Base-by-base conservation (phyloP, 2,329 filamentous ascomycete genomes). In the Sporothrix luriei region DNA sequence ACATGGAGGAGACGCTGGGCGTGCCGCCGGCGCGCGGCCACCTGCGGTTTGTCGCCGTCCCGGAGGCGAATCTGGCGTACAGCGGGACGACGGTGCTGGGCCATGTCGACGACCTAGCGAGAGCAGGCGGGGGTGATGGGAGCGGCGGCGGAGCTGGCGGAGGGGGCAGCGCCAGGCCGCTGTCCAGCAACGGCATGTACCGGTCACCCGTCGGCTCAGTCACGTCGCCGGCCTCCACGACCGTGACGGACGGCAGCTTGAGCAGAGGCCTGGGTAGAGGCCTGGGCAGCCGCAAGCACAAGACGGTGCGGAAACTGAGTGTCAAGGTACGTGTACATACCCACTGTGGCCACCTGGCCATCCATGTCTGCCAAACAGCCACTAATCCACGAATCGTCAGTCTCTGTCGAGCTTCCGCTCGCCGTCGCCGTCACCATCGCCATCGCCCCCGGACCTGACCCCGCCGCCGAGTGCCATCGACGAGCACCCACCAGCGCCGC, bases 31-130 rank as follows among this genome's bases (percentile, higher is more conserved):
- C 86, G 0, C 85, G 92, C 51, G 93, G 93, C 1, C 84, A 93
- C 46, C 80, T 97, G 69, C 88, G 89, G 46, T 97, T 94, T 75
- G 79, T 88, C 7, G 81, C 90, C 0, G 85, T 92, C 4, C 78
- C 85, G 0, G 91, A 94, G 75, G 90, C 92, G 69, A 90, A 90
- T 72, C 79, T 92, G 19, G 92, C 90, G 0, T 88, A 84, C 67
- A 89, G 89, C 68, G 90, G 91, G 13, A 88, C 83, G 73, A 97
- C 92, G 0, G 81, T 91, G 19, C 82, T 87, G 21, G 87, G 88
- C 14, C 88, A 91, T 74, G 87, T 92, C 59, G 87, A 91, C 68
- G 85, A 87, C 43, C 75, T 85, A 71, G 83, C 76, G 49, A 48
- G 40, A 16, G 40, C 40, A 43, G 40, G 11, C 11, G 40, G 10